phyloP scores from a whole-genome alignment of 2,329 filamentous ascomycete species.

The Exutisphaerella laricina region DNA sequence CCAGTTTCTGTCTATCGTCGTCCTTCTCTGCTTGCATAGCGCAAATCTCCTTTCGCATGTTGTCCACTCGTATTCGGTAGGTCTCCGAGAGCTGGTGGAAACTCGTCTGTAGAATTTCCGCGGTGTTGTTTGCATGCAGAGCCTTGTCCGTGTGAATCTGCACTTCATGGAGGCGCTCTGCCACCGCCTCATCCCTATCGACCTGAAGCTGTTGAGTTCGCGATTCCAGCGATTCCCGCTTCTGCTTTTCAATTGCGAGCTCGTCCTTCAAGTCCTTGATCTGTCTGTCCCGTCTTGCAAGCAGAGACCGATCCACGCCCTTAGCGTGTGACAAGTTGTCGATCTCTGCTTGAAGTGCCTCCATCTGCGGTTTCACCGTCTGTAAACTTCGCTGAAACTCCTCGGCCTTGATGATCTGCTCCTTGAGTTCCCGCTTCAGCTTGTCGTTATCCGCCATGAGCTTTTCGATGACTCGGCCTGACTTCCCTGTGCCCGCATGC shows the following conservation, averaged over 20 bases:
- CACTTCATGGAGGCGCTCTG: conserved; percentile 57
- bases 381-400: conserved; percentile 65
- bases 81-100: conserved; percentile 65
- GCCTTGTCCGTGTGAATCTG: conserved; percentile 49
- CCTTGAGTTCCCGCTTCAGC: conserved; percentile 59
- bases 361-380: conserved; percentile 65
- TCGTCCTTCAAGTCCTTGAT: conserved; percentile 62
- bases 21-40: conserved; percentile 51
- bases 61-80: conserved; percentile 49
- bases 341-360: conserved; percentile 61
- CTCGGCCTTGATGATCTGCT: conserved; percentile 49
- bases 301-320: conserved; percentile 63
- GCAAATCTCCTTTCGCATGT: conserved; percentile 46
- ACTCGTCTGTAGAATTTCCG: conserved; percentile 63
- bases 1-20: conserved; percentile 42
- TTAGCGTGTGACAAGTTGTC: conserved; percentile 64
- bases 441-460: conserved; percentile 76
- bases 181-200: conserved; percentile 57
- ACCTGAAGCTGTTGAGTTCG: conserved; percentile 57
- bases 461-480: conserved; percentile 71
- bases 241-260: conserved; percentile 59
- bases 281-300: conserved; percentile 68
- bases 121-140: conserved; percentile 54
- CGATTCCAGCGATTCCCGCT: conserved; percentile 54
- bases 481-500: conserved; percentile 63